phyloP scores from a whole-genome alignment of 2,329 filamentous ascomycete species.

The Penicillium fuscoglaucum region DNA sequence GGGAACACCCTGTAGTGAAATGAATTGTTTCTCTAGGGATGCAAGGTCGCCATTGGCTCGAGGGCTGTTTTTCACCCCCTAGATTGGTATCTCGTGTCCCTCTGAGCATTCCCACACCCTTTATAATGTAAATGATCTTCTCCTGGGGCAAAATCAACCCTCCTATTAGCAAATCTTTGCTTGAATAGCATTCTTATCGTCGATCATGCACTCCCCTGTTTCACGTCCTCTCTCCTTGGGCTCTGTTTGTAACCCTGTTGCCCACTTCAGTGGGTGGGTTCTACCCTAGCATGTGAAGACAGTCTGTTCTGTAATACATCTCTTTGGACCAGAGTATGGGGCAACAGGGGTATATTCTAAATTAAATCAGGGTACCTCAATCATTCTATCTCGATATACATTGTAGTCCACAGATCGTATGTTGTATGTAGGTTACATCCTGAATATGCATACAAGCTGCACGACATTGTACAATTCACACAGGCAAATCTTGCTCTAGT shows the following conservation, averaged over 20 bases:
- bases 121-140: slow-evolving; percentile 10
- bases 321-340: too few species aligned
- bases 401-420: neutral
- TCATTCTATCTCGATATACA: neutral
- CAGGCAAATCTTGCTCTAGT: neutral
- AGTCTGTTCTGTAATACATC: neutral
- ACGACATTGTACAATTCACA: neutral
- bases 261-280: slow-evolving; percentile 1
- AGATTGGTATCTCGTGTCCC: slow-evolving; percentile 14
- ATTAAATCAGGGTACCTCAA: neutral
- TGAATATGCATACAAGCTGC: neutral
- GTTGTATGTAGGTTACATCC: neutral
- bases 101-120: slow-evolving; percentile 15
- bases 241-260: slow-evolving; percentile 10
- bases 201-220: slow-evolving; percentile 3
- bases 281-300: neutral
- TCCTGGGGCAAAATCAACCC: neutral
- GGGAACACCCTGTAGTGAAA: neutral
- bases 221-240: neutral
- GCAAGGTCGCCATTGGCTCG: slow-evolving; percentile 6
- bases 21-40: neutral
- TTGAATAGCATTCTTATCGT: slow-evolving; percentile 9
- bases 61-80: slow-evolving; percentile 22
- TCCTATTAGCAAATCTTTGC: slow-evolving; percentile 13
- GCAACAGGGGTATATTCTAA: neutral